Base-by-base conservation (phyloP, 495 filamentous ascomycete species). In the Aspergillus incahuasiensis region DNA sequence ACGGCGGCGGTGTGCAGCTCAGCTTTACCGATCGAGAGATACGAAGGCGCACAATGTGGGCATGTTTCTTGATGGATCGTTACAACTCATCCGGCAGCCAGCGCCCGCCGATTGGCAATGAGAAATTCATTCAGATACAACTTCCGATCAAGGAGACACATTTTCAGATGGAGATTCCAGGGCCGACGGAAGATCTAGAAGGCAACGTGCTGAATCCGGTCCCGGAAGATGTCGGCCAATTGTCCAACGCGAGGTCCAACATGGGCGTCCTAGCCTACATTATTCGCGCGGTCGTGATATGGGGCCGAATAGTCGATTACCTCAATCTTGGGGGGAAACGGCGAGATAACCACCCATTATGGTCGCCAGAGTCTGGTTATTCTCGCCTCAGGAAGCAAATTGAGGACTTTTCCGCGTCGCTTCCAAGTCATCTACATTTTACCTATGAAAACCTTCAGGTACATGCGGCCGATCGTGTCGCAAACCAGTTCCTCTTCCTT, bases 11-110 rank as follows among this genome's bases (percentile, higher is more conserved):
- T 4, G 81, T 81, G 13, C 83, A 87, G 53, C 76, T 98, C 39
- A 96, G 88, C 63, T 89, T 90, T 62, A 94, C 91, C 12, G 94
- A 98, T 70, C 84, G 89, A 32, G 94, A 98, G 67, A 96, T 97
- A 35, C 79, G 94, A 52, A 79, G 92, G 54, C 80, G 94, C 50
- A 95, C 90, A 5, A 97, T 98, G 92, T 98, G 94, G 94, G 88
- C 91, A 20, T 96, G 91, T 67, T 96, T 92, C 63, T 65, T 95
- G 56, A 96, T 98, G 94, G 94, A 98, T 68, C 85, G 92, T 0
- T 97, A 96, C 72, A 97, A 91, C 70, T 95, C 92, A 3, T 96
- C 92, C 3, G 94, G 94, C 13, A 96, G 92, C 24, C 91, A 96
- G 62, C 82, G 94, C 49, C 94, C 94, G 47, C 87, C 88, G n/a